Conservation (phyloP, 805 yeast species). For the Wickerhamomyces kurtzmanii region DNA sequence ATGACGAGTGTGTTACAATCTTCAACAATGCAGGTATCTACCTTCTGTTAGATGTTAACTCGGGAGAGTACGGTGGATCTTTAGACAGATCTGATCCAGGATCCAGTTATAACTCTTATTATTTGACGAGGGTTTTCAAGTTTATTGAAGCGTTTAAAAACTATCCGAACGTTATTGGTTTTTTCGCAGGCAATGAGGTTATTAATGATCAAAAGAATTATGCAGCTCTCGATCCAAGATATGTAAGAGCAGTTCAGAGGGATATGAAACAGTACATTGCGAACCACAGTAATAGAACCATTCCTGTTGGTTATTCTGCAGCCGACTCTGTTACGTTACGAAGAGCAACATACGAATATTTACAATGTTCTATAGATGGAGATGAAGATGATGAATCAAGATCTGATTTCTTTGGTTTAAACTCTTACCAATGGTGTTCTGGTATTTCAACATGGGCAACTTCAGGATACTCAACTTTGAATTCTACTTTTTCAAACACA, state of each 20-base stretch:
- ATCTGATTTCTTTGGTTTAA: slow-evolving; percentile 89
- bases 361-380: slow-evolving; percentile 69
- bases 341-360: slow-evolving; percentile 64
- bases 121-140: slow-evolving; percentile 72
- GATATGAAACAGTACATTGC: slow-evolving; percentile 80
- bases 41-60: slow-evolving; percentile 75
- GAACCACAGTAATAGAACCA: slow-evolving; percentile 56
- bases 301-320: slow-evolving; percentile 95
- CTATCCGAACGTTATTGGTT: slow-evolving; percentile 80
- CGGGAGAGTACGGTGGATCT: slow-evolving; percentile 58
- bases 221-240: slow-evolving; percentile 58
- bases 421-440: slow-evolving; percentile 95
- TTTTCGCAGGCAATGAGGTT: slow-evolving; percentile 87
- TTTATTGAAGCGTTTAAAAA: slow-evolving; percentile 76
- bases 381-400: slow-evolving; percentile 45
- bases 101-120: slow-evolving; percentile 59
- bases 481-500: slow-evolving; percentile 45
- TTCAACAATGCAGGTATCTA: slow-evolving; percentile 89
- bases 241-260: slow-evolving; percentile 84
- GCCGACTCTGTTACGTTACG: slow-evolving; percentile 73
- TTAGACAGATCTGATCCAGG: slow-evolving; percentile 64
- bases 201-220: slow-evolving; percentile 66
- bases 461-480: slow-evolving; percentile 61
- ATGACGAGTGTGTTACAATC: slow-evolving; percentile 86
- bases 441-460: slow-evolving; percentile 52